These are phyloP conservation scores for Arachis monticola DNA, from an alignment of 331 rosid genomes.

Conservation along the genomic window DNA sequence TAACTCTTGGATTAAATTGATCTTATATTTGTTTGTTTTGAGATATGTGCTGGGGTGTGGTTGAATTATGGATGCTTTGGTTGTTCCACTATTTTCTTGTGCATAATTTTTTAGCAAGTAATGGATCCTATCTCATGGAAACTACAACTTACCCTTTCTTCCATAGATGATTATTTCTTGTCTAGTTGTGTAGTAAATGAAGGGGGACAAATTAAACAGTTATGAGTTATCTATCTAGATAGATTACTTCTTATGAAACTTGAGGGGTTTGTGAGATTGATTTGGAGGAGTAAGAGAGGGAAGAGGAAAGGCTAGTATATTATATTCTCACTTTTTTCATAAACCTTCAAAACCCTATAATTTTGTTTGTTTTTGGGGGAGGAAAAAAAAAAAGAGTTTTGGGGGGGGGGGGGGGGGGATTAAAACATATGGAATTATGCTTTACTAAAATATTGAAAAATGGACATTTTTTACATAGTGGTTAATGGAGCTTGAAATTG, in stretches of 20 bases:
- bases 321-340: not conserved
- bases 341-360: not conserved
- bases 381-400: not conserved
- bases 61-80: slow-evolving; percentile 1
- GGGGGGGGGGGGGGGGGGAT: not conserved
- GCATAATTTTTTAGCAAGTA: slow-evolving; percentile 7
- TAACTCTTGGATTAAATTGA: not conserved
- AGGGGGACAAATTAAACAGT: not conserved
- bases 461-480: not conserved
- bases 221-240: not conserved
- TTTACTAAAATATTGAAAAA: not conserved
- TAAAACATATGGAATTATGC: not conserved
- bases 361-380: not conserved
- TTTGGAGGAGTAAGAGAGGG: not conserved
- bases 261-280: not conserved
- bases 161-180: not conserved
- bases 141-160: not conserved
- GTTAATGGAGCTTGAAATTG: not conserved
- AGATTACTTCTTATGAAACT: not conserved
- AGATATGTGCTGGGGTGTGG: not conserved
- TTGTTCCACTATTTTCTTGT: slow-evolving; percentile 4
- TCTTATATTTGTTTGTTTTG: not conserved
- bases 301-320: not conserved
- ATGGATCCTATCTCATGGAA: slow-evolving; percentile 1
- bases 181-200: not conserved